Percentiles rank a stretch among this genome's conserved stretches.
phyloP scores from a whole-genome alignment of 352 stramenopile species.

The Peronosclerospora sorghi region DNA sequence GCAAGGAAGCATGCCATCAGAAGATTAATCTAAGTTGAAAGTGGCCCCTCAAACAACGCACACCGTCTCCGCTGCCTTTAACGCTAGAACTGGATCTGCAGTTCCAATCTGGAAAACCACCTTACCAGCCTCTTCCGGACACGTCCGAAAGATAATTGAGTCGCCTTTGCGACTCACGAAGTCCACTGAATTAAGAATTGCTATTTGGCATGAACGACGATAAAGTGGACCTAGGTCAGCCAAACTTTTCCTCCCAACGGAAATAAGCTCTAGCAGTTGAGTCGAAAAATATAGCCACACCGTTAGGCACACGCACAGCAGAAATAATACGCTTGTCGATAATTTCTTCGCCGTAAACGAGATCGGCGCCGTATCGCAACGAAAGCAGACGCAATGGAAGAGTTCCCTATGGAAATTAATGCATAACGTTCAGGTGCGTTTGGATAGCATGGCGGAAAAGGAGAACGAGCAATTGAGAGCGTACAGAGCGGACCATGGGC shows the following conservation, averaged over 20 bases:
- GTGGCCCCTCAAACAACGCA: conserved; percentile 20
- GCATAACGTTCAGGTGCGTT: conserved; percentile 2
- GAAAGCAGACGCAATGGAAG: conserved; percentile 86
- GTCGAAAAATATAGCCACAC: conserved; percentile 13
- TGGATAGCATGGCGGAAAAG: not conserved
- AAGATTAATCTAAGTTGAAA: no score
- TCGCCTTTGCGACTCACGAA: conserved; percentile 81
- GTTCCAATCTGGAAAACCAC: conserved; percentile 88
- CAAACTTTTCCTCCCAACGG: not conserved
- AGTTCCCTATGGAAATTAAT: conserved; percentile 51
- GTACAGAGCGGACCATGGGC: conserved; percentile 91
- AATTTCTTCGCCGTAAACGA: conserved; percentile 93
- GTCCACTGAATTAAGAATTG: conserved; percentile 79
- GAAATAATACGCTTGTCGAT: conserved; percentile 89
- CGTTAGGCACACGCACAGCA: conserved; percentile 76
- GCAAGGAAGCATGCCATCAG: not conserved
- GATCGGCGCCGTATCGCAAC: conserved; percentile 85
- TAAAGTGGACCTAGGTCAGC: not conserved
- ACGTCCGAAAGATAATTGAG: conserved; percentile 84
- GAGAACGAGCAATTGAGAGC: conserved; percentile 4
- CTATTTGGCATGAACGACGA: conserved; percentile 11
- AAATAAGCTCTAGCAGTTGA: not conserved
- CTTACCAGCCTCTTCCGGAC: conserved; percentile 58
- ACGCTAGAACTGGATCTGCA: conserved; percentile 54
- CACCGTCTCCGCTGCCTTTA: conserved; percentile 69